Percentiles rank a stretch among this genome's conserved stretches.
Evolutionary conservation across 2,329 filamentous ascomycete genomes (phyloP).

Genomic region (Atkinsonella texensis): DNA sequence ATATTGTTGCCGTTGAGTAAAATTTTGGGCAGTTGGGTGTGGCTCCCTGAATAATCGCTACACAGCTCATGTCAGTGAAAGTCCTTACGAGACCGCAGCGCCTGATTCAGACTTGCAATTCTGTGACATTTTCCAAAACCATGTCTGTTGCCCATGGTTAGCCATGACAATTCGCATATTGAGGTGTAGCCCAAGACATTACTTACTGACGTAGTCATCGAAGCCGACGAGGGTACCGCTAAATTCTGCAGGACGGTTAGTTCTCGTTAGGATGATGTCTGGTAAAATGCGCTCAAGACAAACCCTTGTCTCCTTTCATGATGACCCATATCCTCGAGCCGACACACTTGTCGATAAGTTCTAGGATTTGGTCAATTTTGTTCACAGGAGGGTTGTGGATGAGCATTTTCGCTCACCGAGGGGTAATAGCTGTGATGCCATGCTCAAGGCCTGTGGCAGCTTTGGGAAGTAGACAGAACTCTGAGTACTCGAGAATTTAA

Average conservation of each 20-base stretch:
- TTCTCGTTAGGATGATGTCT: neutral
- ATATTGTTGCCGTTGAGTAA: slow-evolving; percentile 96
- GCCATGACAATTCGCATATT: neutral
- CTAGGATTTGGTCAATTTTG: slow-evolving; percentile 31
- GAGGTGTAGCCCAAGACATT: neutral
- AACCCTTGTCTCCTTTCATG: slow-evolving; percentile 98
- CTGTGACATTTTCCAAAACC: slow-evolving; percentile 93
- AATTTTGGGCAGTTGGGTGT: slow-evolving; percentile 87
- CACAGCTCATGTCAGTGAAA: slow-evolving; percentile 6
- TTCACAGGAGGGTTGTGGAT: neutral
- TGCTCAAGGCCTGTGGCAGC: slow-evolving; percentile 20
- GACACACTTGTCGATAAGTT: slow-evolving; percentile 98
- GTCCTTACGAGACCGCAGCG: neutral
- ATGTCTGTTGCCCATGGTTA: slow-evolving; percentile 53
- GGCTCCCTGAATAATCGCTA: slow-evolving; percentile 82
- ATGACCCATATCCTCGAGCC: slow-evolving; percentile 97
- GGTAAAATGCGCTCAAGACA: neutral
- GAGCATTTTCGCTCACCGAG: slow-evolving; percentile 37
- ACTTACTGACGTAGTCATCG: slow-evolving; percentile 99
- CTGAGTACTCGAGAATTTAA: neutral
- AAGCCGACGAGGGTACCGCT: slow-evolving; percentile 89
- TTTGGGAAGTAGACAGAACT: too few species aligned
- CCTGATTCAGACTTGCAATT: slow-evolving; percentile 54
- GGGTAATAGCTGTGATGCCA: slow-evolving; percentile 65
- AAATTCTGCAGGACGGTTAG: slow-evolving; percentile 54